Conservation (phyloP, 352 stramenopile species). For the Phytopythium cucurbitacearum region DNA sequence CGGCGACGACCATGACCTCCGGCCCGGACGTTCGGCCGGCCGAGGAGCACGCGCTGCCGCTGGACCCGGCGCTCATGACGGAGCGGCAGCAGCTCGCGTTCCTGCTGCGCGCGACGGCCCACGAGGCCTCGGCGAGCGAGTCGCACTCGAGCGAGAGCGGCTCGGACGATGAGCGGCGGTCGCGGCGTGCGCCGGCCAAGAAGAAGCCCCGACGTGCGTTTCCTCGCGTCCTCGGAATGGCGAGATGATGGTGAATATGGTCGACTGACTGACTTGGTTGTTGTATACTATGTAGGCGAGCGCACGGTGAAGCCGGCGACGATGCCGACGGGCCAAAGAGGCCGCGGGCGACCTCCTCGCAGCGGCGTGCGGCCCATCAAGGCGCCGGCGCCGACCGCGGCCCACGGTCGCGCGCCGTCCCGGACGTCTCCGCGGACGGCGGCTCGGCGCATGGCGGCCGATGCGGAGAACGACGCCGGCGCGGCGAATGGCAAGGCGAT, state of each 20-base stretch:
- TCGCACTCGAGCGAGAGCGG: slow-evolving; percentile 15
- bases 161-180: slow-evolving; percentile 23
- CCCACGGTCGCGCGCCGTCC: not conserved
- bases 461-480: not conserved
- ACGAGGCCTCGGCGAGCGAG: slow-evolving; percentile 32
- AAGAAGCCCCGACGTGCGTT: slow-evolving; percentile 6
- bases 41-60: not conserved
- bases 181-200: slow-evolving; percentile 8
- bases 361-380: no score
- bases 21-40: no score
- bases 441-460: not conserved
- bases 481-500: not conserved
- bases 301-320: not conserved
- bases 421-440: not conserved
- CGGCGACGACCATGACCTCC: not conserved
- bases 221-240: no score
- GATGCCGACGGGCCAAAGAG: not conserved
- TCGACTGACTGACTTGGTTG: no score
- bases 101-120: slow-evolving; percentile 60
- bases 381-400: not conserved
- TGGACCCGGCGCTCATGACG: slow-evolving; percentile 74
- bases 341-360: not conserved
- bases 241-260: no score
- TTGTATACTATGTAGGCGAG: no score
- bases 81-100: slow-evolving; percentile 79